A percentile compares a stretch with the other conserved stretches of the same genome.
Conservation (phyloP, 208 protist genomes). For the Porcisia hertigi region DNA sequence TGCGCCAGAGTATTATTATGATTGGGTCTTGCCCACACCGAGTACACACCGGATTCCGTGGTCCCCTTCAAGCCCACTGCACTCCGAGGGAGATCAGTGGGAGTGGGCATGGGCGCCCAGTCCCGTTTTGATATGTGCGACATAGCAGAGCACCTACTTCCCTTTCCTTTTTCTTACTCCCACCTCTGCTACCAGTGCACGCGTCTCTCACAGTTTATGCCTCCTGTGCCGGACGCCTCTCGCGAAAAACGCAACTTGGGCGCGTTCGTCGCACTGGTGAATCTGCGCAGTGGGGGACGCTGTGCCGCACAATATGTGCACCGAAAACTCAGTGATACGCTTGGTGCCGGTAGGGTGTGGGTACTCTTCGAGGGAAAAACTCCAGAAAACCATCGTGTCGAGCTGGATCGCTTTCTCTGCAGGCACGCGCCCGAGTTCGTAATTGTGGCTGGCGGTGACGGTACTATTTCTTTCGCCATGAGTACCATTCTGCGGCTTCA, state of each 20-base stretch:
- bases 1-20: background rate
- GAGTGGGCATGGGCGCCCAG: background rate
- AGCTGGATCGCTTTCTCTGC: slow-evolving; percentile 33
- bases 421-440: slow-evolving; percentile 31
- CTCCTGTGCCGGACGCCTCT: background rate
- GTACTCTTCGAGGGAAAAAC: slow-evolving; percentile 33
- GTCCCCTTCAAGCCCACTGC: background rate
- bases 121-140: background rate
- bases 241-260: background rate
- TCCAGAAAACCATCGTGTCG: slow-evolving; percentile 8
- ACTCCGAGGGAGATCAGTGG: background rate
- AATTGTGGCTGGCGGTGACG: slow-evolving; percentile 68
- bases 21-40: background rate
- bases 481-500: slow-evolving; percentile 45
- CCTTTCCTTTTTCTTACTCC: background rate
- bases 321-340: slow-evolving; percentile 20
- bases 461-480: slow-evolving; percentile 59
- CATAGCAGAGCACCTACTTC: background rate
- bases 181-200: background rate
- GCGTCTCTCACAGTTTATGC: slow-evolving; percentile 1
- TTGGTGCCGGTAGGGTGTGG: slow-evolving; percentile 42
- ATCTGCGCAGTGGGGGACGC: slow-evolving; percentile 46
- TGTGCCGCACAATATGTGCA: slow-evolving; percentile 39
- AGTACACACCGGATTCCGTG: background rate
- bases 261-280: slow-evolving; percentile 39